These are phyloP conservation scores for Aspergillus brasiliensis DNA, from an alignment of 2,329 filamentous ascomycete species.

Conservation along the genomic window DNA sequence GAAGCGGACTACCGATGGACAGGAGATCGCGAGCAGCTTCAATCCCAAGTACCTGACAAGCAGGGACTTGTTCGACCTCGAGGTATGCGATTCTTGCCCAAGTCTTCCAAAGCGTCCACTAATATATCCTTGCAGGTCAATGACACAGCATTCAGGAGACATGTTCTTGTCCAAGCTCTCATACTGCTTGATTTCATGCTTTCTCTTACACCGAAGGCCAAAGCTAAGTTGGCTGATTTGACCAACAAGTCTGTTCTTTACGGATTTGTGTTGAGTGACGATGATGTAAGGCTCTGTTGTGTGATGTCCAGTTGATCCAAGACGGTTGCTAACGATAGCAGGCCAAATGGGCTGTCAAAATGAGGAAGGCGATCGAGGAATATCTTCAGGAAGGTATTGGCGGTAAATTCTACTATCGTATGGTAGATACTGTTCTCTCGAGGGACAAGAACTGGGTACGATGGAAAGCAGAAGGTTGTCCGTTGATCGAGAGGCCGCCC, in stretches of 20 bases:
- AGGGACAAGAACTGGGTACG: slow-evolving; percentile 98
- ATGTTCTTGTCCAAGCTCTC: slow-evolving; percentile 91
- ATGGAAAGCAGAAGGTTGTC: slow-evolving; percentile 96
- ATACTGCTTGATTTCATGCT: slow-evolving; percentile 94
- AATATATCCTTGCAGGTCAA: slow-evolving; percentile 64
- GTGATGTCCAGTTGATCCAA: not conserved
- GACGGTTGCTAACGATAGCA: slow-evolving; percentile 39
- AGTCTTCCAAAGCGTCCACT: slow-evolving; percentile 21
- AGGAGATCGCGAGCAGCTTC: slow-evolving; percentile 71
- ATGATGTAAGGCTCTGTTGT: slow-evolving; percentile 64
- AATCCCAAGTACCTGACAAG: slow-evolving; percentile 99
- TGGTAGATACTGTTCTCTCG: slow-evolving; percentile 94
- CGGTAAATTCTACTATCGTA: slow-evolving; percentile 90
- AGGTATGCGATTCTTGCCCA: slow-evolving; percentile 57
- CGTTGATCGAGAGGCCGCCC: slow-evolving; percentile 75
- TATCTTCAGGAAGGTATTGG: slow-evolving; percentile 81
- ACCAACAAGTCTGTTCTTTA: slow-evolving; percentile 90
- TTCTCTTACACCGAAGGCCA: slow-evolving; percentile 80
- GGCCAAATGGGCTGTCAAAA: slow-evolving; percentile 81
- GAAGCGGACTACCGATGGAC: slow-evolving; percentile 64
- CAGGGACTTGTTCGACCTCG: slow-evolving; percentile 90
- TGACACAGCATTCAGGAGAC: slow-evolving; percentile 89
- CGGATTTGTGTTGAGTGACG: slow-evolving; percentile 73
- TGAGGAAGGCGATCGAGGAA: slow-evolving; percentile 74
- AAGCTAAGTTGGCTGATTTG: slow-evolving; percentile 72